Evolutionary conservation across 805 yeast species (phyloP), one percentile per base, ranked within the genome.

Genomic region (Teunomyces barrocoloradensis): DNA sequence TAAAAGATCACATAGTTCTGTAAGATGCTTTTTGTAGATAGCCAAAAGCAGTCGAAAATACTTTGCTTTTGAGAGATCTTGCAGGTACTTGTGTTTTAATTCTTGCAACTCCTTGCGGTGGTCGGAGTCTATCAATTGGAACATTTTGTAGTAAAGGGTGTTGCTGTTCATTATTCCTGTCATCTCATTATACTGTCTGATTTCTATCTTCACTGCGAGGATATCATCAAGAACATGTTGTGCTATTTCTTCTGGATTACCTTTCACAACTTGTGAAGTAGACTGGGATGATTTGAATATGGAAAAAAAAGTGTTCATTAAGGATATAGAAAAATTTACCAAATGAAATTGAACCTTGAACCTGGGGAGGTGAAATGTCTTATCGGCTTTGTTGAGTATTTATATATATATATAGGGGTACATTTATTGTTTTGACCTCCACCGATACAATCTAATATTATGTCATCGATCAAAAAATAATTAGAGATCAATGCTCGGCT

Each of bases 221-320:
- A 64, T 60, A 46, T 64, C 68, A 30, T 58, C 50, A 30, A 56
- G 51, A 6, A 64, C 59, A 39, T 53, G 54, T 33, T 58, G 54
- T 20, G 55, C 56, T 6, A 62, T 48, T 12, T 40, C 54, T 18
- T 47, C 51, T 3, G 64, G 60, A n/a, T 61, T 46, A 1, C 55
- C 55, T 25, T 33, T 30, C 4, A 52, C 49, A 17, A 46, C 42
- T 20, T 43, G 39, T 2, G 49, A 9, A 40, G 43, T 9, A 21
- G 40, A 4, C 27, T 11, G 15, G 5, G 43, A n/a, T 12, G 43
- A 6, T 17, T 37, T 37, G 18, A 37, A 23, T n/a, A 37, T 9
- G 29, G 40, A 37, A 21, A 37, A 15, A 18, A 37, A 11, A n/a
- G 40, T 23, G 28, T 23, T 37, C 40, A 37, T 37, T n/a, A 12